Evolutionary conservation across 139 green algal species (phyloP).

Genomic region (Ostreobium quekettii): DNA sequence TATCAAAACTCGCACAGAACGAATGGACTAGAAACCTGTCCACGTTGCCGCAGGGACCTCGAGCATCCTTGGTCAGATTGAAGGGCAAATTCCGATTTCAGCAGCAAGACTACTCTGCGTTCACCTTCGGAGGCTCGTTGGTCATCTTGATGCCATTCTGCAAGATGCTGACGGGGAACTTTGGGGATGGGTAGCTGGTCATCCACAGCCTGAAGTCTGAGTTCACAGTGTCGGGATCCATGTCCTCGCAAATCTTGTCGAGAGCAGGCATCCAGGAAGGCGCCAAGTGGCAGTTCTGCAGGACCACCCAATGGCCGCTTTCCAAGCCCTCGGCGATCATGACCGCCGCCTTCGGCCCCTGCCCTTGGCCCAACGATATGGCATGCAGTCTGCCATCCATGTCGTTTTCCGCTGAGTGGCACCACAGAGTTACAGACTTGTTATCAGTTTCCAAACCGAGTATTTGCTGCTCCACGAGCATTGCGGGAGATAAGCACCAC

Average conservation of each 20-base stretch:
- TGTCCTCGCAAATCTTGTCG: constrained; percentile 62
- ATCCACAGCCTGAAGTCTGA: constrained; percentile 68
- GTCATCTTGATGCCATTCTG: constrained; percentile 79
- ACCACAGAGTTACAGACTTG: too few relatives aligned
- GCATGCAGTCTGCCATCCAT: constrained; percentile 44
- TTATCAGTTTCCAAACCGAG: too few relatives aligned
- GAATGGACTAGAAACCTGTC: too few relatives aligned
- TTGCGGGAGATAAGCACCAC: too few relatives aligned
- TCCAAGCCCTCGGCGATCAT: constrained; percentile 50
- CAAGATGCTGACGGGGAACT: constrained; percentile 69
- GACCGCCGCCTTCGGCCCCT: constrained; percentile 62
- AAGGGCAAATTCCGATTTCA: too few relatives aligned
- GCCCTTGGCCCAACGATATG: constrained; percentile 58
- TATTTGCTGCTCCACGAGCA: too few relatives aligned
- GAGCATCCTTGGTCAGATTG: too few relatives aligned
- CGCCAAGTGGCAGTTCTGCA: constrained; percentile 66
- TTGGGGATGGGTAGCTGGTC: constrained; percentile 50
- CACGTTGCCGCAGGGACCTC: too few relatives aligned
- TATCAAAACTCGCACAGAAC: too few relatives aligned
- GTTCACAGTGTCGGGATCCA: constrained; percentile 45
- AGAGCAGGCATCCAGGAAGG: constrained; percentile 60
- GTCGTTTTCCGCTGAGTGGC: constrained; percentile 33
- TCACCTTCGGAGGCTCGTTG: constrained; percentile 70
- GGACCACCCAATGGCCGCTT: constrained; percentile 46
- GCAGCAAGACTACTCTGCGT: too few relatives aligned